Percentiles rank a stretch among this genome's conserved stretches.
Evolutionary conservation across 306 rosid genomes (phyloP).

Genomic region (Chamaecrista fasciculata): DNA sequence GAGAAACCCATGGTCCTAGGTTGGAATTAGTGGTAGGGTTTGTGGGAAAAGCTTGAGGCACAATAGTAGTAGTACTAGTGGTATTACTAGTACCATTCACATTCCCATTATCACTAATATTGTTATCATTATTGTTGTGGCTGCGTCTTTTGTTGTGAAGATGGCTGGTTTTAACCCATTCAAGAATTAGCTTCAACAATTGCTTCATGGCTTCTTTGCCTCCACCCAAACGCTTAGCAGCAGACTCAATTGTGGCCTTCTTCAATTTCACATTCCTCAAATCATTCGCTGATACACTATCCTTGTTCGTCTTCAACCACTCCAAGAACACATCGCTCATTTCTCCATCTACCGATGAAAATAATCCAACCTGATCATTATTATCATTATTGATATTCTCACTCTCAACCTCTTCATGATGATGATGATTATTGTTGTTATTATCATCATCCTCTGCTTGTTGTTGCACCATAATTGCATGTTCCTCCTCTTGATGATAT

Average conservation of each 20-base stretch:
- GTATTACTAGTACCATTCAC: background rate
- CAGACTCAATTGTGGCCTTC: constrained; percentile 76
- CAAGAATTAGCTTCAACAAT: constrained; percentile 77
- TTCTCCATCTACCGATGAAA: too few species aligned
- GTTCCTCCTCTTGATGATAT: constrained; percentile 8
- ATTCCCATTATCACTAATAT: background rate
- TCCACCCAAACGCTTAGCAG: constrained; percentile 83
- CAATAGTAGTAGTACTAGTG: background rate
- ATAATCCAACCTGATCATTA: too few species aligned
- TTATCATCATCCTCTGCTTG: constrained; percentile 23
- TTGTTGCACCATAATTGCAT: constrained; percentile 1
- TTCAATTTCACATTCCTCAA: constrained; percentile 81
- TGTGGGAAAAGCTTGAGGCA: constrained; percentile 23
- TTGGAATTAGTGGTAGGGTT: constrained; percentile 31
- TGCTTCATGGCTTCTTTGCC: constrained; percentile 94
- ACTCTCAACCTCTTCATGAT: too few species aligned
- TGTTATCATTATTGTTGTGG: background rate
- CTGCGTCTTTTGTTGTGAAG: constrained; percentile 58
- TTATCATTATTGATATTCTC: too few species aligned
- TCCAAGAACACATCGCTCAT: constrained; percentile 88
- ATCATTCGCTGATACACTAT: constrained; percentile 81
- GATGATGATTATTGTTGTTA: too few species aligned
- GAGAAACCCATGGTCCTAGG: constrained; percentile 46
- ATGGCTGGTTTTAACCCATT: constrained; percentile 94
- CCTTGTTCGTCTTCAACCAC: constrained; percentile 78